Evolutionary conservation across 2,329 filamentous ascomycete genomes (phyloP).

Genomic region (Aspergillus melleus): DNA sequence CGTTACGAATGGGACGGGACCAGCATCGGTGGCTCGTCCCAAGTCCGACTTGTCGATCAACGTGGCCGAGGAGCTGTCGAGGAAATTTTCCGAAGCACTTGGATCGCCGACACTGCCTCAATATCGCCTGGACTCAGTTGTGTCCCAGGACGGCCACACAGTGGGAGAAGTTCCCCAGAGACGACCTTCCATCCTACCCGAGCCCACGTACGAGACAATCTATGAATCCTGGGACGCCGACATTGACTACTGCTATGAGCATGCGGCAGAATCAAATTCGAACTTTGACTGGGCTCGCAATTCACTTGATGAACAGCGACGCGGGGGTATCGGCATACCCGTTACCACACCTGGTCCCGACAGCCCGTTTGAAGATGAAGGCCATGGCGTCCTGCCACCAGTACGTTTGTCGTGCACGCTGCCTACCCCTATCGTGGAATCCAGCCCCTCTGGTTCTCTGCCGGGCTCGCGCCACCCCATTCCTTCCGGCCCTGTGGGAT

Average conservation of each 20-base stretch:
- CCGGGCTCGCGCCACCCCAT: constrained; percentile 26
- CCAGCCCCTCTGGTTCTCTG: constrained; percentile 32
- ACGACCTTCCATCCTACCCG: constrained; percentile 18
- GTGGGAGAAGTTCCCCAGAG: constrained; percentile 15
- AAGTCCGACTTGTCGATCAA: constrained; percentile 33
- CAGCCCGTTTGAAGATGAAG: constrained; percentile 9
- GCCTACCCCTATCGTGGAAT: constrained; percentile 35
- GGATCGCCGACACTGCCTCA: constrained; percentile 43
- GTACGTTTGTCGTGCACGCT: constrained; percentile 25
- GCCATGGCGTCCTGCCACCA: constrained; percentile 18
- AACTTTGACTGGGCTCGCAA: constrained; percentile 58
- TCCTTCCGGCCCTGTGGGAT: constrained; percentile 33
- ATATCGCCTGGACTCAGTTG: constrained; percentile 18
- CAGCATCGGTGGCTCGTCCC: constrained; percentile 14
- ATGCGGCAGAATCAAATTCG: constrained; percentile 60
- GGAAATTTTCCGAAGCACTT: constrained; percentile 47
- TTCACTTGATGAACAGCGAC: constrained; percentile 33
- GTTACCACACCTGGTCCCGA: constrained; percentile 12
- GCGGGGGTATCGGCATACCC: constrained; percentile 16
- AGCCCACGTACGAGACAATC: constrained; percentile 28
- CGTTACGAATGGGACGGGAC: constrained; percentile 9
- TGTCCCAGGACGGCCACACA: constrained; percentile 17
- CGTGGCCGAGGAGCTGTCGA: constrained; percentile 34
- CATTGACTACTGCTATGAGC: constrained; percentile 63
- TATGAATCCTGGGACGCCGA: constrained; percentile 60